A percentile compares a stretch with the other conserved stretches of the same genome.
Evolutionary conservation across 257 asterid genomes (phyloP).

Genomic region (Rubia yunnanensis): DNA sequence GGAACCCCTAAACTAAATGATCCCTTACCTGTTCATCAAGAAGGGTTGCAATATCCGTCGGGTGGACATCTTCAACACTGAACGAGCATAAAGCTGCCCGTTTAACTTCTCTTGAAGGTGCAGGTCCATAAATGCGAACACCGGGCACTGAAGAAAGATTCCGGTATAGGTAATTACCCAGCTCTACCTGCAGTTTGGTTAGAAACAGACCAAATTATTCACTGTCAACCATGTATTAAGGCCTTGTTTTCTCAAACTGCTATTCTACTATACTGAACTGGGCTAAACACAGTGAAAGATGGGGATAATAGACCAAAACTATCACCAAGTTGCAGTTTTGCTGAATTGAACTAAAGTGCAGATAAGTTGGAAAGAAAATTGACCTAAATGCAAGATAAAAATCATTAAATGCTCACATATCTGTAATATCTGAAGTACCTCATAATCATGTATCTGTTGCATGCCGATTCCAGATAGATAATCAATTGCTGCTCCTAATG

Average conservation of each 20-base stretch:
- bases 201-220: not conserved
- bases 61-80: conserved; percentile 70
- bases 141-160: conserved; percentile 43
- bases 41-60: conserved; percentile 79
- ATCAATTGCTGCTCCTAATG: conserved; percentile 86
- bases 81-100: conserved; percentile 93
- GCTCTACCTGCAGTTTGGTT: conserved; percentile 43
- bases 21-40: conserved; percentile 74
- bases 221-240: not conserved
- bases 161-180: conserved; percentile 53
- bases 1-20: not conserved
- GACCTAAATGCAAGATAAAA: too few species aligned
- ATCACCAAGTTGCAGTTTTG: too few species aligned
- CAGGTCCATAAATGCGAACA: conserved; percentile 76
- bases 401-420: too few species aligned
- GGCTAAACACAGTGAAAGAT: too few species aligned
- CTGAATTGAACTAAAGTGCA: too few species aligned
- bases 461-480: conserved; percentile 81
- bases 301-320: too few species aligned
- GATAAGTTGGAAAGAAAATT: too few species aligned
- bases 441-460: conserved; percentile 84
- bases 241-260: not conserved
- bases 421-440: conserved; percentile 32
- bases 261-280: too few species aligned
- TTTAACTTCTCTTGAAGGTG: conserved; percentile 45